phyloP scores from a whole-genome alignment of 192 early-diverging fungal genomes.

The Coemansia sp. region DNA sequence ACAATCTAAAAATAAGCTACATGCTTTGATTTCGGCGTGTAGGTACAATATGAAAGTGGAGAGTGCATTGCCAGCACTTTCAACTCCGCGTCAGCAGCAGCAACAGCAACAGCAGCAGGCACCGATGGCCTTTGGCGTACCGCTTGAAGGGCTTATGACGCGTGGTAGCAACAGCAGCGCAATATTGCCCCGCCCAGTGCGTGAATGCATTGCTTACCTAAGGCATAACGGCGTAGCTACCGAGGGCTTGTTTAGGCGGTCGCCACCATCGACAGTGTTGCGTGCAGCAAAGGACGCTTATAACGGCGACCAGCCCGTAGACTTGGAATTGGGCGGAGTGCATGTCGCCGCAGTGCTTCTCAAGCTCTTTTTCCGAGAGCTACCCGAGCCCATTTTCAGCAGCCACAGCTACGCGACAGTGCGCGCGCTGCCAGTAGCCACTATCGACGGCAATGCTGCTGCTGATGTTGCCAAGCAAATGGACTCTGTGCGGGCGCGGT shows the following conservation, averaged over 20 bases:
- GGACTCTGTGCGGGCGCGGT: slow-evolving; percentile 29
- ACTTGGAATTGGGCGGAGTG: slow-evolving; percentile 66
- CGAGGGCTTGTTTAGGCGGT: slow-evolving; percentile 87
- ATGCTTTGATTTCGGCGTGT: not conserved
- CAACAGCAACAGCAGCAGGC: slow-evolving; percentile 9
- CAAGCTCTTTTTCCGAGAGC: slow-evolving; percentile 81
- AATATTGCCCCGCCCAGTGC: slow-evolving; percentile 73
- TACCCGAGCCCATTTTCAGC: slow-evolving; percentile 73
- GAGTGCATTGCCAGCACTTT: slow-evolving; percentile 10
- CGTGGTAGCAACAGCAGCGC: slow-evolving; percentile 30
- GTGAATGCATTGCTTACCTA: slow-evolving; percentile 70
- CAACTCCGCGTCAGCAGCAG: slow-evolving; percentile 1
- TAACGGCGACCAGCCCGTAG: slow-evolving; percentile 50
- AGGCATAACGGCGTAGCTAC: slow-evolving; percentile 65
- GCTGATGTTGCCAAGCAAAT: slow-evolving; percentile 30
- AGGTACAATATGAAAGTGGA: slow-evolving; percentile 36
- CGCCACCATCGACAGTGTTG: slow-evolving; percentile 71
- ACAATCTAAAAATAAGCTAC: slow-evolving; percentile 11
- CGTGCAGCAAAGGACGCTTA: slow-evolving; percentile 55
- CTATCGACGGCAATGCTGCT: slow-evolving; percentile 13
- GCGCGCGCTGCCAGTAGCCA: slow-evolving; percentile 39
- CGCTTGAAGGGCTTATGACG: slow-evolving; percentile 65
- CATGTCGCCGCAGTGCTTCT: slow-evolving; percentile 81
- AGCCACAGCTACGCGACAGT: slow-evolving; percentile 58
- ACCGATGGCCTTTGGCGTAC: slow-evolving; percentile 67